Conservation (phyloP, 2,329 filamentous ascomycete genomes). For the Cryoendolithus antarcticus region DNA sequence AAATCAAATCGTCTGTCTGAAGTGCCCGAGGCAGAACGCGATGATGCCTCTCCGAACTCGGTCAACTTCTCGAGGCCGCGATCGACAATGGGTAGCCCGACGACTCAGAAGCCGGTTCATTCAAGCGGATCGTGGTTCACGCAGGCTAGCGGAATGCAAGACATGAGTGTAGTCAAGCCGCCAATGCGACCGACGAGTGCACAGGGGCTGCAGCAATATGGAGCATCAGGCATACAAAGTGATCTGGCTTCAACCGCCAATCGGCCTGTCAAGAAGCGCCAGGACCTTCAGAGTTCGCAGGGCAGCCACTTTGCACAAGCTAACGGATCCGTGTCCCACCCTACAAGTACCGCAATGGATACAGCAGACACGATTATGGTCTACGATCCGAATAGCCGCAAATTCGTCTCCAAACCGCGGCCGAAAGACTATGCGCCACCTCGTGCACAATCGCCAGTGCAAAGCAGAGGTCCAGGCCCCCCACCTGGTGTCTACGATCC, state of each 20-base stretch:
- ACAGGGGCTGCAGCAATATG: constrained; percentile 1
- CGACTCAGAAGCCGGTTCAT: constrained; percentile 9
- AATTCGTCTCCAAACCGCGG: constrained; percentile 15
- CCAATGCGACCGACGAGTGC: constrained; percentile 1
- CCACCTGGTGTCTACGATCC: constrained; percentile 19
- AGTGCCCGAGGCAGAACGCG: constrained; percentile 30
- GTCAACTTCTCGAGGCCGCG: constrained; percentile 46
- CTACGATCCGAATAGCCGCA: constrained; percentile 19
- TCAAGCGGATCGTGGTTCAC: constrained; percentile 43
- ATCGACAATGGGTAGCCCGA: constrained; percentile 24
- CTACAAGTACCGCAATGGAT: constrained; percentile 8
- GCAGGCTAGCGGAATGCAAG: constrained; percentile 46
- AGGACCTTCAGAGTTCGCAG: constrained; percentile 2
- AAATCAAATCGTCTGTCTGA: constrained; percentile 26
- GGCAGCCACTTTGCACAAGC: constrained; percentile 8
- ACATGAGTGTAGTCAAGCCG: constrained; percentile 4
- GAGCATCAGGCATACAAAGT: neutral
- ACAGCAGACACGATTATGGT: constrained; percentile 18
- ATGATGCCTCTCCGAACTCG: constrained; percentile 24
- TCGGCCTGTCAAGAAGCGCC: constrained; percentile 8
- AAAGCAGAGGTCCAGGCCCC: constrained; percentile 6
- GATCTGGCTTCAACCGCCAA: constrained; percentile 9
- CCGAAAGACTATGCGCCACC: constrained; percentile 7
- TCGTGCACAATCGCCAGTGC: constrained; percentile 8
- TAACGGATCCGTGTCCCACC: constrained; percentile 2